Base-by-base conservation (phyloP, 495 filamentous ascomycete species). In the Penicillium angulare region DNA sequence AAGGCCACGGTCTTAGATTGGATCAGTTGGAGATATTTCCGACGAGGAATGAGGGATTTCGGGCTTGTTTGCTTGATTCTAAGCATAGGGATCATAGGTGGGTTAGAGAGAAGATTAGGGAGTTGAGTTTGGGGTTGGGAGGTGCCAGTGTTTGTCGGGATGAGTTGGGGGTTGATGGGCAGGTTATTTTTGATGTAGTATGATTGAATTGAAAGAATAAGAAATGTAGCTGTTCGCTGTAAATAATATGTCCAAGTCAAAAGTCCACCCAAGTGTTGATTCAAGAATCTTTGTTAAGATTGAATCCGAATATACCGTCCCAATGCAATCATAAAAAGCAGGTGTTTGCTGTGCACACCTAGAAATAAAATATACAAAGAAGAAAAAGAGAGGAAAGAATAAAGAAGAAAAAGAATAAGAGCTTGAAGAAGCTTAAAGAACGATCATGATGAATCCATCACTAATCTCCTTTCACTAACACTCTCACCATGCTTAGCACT, bases 21-120 rank as follows among this genome's bases (percentile, higher is more conserved):
- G 58, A 62, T 45, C 44, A 52, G 29, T 47, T 70, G 43, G 65
- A 68, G 49, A 59, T 70, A 1, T 66, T 66, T 31, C 67, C 67
- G 23, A 68, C 60, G 23, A 39, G 56, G 6, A 50, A 66, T 51
- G 48, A 62, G 15, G 15, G 33, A 29, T 70, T 70, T 49, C 48
- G 53, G 50, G 63, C 66, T 18, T 48, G 40, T 39, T 33, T 70
- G 50, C 42, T 70, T 10, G 40, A 54, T 26, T 2, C 3, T 0
- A 18, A 13, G 2, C 63, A 66, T 55, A 20, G 35, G 17, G 65
- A 63, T 63, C 65, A 69, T 57, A 27, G 6, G 7, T 68, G 64
- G 66, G 56, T 60, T 15, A 45, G 48, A 16, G 34, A 33, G 43
- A 64, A 41, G 47, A 52, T 69, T 21, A 15, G 9, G 15, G 35